A percentile compares a stretch with the other conserved stretches of the same genome.
phyloP scores from a whole-genome alignment of 306 rosid species.

The Calophaca sinica region DNA sequence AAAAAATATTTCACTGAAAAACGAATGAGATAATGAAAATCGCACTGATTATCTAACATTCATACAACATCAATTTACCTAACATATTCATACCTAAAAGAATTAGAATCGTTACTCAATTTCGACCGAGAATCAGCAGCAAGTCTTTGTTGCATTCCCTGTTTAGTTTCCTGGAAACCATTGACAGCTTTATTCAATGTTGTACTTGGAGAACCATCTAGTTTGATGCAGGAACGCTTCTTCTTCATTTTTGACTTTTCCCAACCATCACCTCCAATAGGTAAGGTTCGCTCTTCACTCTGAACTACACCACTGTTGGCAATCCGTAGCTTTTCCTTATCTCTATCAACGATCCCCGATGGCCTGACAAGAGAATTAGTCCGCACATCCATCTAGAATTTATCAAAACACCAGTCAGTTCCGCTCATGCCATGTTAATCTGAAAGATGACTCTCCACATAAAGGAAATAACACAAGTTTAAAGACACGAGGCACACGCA shows the following conservation, averaged over 20 bases:
- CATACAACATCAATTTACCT: background rate
- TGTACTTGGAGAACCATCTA: conserved; percentile 80
- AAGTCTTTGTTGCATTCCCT: conserved; percentile 84
- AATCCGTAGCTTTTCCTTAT: conserved; percentile 83
- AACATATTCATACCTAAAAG: conserved; percentile 75
- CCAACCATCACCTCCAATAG: conserved; percentile 93
- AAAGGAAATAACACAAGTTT: conserved; percentile 40
- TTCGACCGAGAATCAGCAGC: conserved; percentile 82
- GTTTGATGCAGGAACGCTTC: conserved; percentile 92
- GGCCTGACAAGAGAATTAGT: conserved; percentile 78
- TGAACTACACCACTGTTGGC: conserved; percentile 69
- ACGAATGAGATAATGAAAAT: conserved; percentile 7
- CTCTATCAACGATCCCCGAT: conserved; percentile 82
- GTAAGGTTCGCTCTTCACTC: conserved; percentile 82
- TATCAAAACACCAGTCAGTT: conserved; percentile 49
- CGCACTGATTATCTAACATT: conserved; percentile 3
- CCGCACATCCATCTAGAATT: conserved; percentile 82
- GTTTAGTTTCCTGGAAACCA: conserved; percentile 84
- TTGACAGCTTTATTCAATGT: conserved; percentile 70
- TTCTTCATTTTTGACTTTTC: conserved; percentile 96
- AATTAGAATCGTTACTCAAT: conserved; percentile 79
- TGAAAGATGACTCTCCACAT: conserved; percentile 37
- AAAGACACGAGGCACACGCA: conserved; percentile 21
- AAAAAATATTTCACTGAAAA: conserved; percentile 13
- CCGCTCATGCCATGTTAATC: conserved; percentile 35